Percentiles rank a stretch among this genome's conserved stretches.
These are phyloP conservation scores for Calocybe cyanea DNA, from an alignment of 768 basidiomycete species.

Conservation along the genomic window DNA sequence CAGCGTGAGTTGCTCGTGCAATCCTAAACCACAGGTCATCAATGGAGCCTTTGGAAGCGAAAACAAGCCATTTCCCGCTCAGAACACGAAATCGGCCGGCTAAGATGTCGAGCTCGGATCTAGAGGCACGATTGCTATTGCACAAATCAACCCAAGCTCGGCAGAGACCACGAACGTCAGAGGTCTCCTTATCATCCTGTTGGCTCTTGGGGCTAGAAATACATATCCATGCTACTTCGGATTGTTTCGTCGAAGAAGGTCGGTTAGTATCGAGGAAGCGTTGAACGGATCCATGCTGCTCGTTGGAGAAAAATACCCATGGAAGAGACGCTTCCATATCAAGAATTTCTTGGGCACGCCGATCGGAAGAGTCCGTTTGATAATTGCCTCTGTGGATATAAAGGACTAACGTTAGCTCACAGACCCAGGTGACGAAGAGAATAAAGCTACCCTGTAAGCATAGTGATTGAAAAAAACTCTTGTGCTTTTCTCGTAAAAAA, in stretches of 20 bases:
- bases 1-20: slow-evolving; percentile 12
- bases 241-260: background rate
- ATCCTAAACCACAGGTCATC: slow-evolving; percentile 14
- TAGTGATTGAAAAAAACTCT: background rate
- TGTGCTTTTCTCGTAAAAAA: slow-evolving; percentile 5
- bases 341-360: background rate
- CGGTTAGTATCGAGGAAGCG: background rate
- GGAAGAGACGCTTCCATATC: background rate
- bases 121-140: background rate
- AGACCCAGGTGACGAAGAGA: background rate
- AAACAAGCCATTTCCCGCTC: slow-evolving; percentile 17
- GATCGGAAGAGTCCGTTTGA: background rate
- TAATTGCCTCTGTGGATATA: background rate
- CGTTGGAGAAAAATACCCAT: background rate
- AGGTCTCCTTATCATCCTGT: background rate
- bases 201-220: background rate
- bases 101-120: background rate
- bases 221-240: background rate
- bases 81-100: background rate
- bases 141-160: background rate
- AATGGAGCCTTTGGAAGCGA: slow-evolving; percentile 2
- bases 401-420: background rate
- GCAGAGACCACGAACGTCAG: background rate
- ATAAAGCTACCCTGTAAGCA: background rate
- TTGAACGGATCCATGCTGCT: background rate